Base-by-base conservation (phyloP, 768 basidiomycete species). In the Dioszegia hungarica region DNA sequence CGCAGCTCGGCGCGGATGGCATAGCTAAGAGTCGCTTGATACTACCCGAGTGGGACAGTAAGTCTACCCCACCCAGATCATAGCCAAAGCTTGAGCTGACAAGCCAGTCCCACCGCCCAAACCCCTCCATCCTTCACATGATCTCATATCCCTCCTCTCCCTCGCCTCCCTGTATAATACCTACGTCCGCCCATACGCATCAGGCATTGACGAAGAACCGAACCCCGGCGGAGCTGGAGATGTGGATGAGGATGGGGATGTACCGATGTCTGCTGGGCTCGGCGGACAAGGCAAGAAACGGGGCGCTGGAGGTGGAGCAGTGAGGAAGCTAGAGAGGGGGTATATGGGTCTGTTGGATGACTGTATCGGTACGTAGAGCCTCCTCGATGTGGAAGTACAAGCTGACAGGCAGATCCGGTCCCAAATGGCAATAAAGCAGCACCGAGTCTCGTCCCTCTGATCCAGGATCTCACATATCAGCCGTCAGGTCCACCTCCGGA, bases 311-410 rank as follows among this genome's bases (percentile, higher is more conserved):
- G 40, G 31, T 20, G 22, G 33, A 36, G 60, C 53, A 36, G 38
- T 48, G 17, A 61, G 41, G 40, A 63, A 57, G 52, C 39, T 68
- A 49, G 66, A 71, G 37, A 68, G 67, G 43, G 66, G 66, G n/a
- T 71, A 71, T 60, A 50, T 39, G 17, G 53, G 59, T 33, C 48
- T 71, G 19, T 49, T 71, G 33, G 69, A 68, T 37, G 69, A 71
- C 40, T 62, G 61, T 52, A 71, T 71, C 34, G 69, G 66, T 71
- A 20, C 29, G 66, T 20, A 15, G 2, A 15, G 29, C 43, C 17
- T 41, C 36, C 17, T 34, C n/a, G n/a, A 61, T 31, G 24, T 19
- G 33, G 39, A 17, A 15, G 6, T 27, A 3, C 31, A 29, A 4
- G 40, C 34, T 28, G 37, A 54, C 27, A 34, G 44, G 54, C 49